Conservation (phyloP, 148 eudicot species). For the Camellia lanceoleosa region DNA sequence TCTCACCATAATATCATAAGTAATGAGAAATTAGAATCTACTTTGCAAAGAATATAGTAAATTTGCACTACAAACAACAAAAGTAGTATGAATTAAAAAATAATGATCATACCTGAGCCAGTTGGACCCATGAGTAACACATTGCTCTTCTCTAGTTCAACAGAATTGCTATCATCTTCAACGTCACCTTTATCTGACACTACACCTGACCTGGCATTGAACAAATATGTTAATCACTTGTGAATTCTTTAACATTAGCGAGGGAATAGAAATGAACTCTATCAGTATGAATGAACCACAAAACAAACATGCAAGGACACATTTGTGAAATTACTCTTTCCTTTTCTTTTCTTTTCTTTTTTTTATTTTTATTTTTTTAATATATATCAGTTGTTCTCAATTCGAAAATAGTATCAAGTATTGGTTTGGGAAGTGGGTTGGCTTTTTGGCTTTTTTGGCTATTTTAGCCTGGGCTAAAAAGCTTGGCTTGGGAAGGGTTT, state of each 20-base stretch:
- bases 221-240: background rate
- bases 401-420: background rate
- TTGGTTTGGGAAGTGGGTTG: too few species aligned
- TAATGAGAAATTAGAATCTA: background rate
- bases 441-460: too few species aligned
- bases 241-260: background rate
- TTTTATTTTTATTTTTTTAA: too few species aligned
- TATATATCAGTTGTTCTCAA: background rate
- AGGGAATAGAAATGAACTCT: background rate
- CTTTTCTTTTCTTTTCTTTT: background rate
- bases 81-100: background rate
- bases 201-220: slow-evolving; percentile 28
- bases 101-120: slow-evolving; percentile 26
- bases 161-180: slow-evolving; percentile 31
- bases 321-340: background rate
- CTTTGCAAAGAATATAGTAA: background rate
- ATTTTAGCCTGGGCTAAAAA: too few species aligned
- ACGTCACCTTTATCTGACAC: slow-evolving; percentile 26
- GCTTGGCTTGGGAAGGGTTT: too few species aligned
- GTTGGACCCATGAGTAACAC: slow-evolving; percentile 41
- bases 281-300: too few species aligned
- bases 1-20: slow-evolving; percentile 3
- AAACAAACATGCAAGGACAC: too few species aligned
- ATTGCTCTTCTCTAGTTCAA: slow-evolving; percentile 43
- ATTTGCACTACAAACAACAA: slow-evolving; percentile 12